A percentile compares a stretch with the other conserved stretches of the same genome.
Evolutionary conservation across 2,329 filamentous ascomycete species (phyloP).

Genomic region (Fusarium foetens): DNA sequence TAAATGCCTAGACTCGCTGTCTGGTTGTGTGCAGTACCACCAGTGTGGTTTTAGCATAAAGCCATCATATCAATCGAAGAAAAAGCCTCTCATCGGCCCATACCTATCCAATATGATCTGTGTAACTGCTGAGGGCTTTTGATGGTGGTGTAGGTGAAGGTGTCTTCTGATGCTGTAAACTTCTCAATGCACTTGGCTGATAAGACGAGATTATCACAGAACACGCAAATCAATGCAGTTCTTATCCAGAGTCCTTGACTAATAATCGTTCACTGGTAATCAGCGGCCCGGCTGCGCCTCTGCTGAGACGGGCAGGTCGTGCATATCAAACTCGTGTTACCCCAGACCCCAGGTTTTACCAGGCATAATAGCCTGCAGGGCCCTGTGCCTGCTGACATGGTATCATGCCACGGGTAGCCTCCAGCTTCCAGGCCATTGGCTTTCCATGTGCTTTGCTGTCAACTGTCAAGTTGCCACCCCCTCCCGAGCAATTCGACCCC

Average conservation of each 20-base stretch:
- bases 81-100: neutral
- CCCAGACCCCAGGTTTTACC: constrained; percentile 35
- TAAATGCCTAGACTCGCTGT: neutral
- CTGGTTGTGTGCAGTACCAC: neutral
- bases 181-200: neutral
- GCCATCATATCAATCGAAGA: neutral
- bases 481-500: constrained; percentile 10
- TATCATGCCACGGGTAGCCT: constrained; percentile 25
- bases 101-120: neutral
- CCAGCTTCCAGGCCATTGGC: constrained; percentile 9
- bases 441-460: constrained; percentile 16
- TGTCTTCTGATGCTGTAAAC: constrained; percentile 18
- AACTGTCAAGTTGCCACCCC: constrained; percentile 10
- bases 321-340: constrained; percentile 21
- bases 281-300: constrained; percentile 22
- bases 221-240: neutral
- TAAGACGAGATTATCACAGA: neutral
- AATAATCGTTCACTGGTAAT: constrained; percentile 10
- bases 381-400: constrained; percentile 28
- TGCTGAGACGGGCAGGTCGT: constrained; percentile 14
- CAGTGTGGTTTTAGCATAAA: neutral
- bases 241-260: neutral
- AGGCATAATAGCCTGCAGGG: constrained; percentile 18
- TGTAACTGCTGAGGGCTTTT: neutral
- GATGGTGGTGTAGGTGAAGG: neutral